phyloP scores from a whole-genome alignment of 805 yeast species.

The Ascoidea tarda region DNA sequence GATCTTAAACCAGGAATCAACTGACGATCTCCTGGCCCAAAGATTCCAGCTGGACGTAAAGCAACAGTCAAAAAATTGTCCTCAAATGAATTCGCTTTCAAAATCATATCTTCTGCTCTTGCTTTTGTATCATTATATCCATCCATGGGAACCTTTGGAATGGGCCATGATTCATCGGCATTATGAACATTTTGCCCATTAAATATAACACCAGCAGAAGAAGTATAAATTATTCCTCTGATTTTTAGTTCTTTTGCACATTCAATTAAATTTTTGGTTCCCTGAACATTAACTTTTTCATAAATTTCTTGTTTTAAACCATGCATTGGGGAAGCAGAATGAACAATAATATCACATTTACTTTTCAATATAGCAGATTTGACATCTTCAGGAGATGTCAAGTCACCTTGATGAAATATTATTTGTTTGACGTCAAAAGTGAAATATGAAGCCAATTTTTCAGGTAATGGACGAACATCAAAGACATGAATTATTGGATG shows the following conservation, averaged over 20 bases:
- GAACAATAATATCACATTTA: constrained; percentile 68
- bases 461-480: constrained; percentile 84
- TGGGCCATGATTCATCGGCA: constrained; percentile 92
- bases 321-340: constrained; percentile 94
- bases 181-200: constrained; percentile 88
- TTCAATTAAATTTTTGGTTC: constrained; percentile 63
- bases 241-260: constrained; percentile 37
- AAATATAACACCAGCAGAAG: constrained; percentile 95
- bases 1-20: constrained; percentile 82
- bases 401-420: constrained; percentile 63
- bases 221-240: constrained; percentile 78
- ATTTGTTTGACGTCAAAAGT: constrained; percentile 53
- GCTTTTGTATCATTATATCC: constrained; percentile 95
- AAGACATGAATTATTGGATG: constrained; percentile 71
- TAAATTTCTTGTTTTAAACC: constrained; percentile 74
- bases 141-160: constrained; percentile 87
- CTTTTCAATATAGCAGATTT: constrained; percentile 41
- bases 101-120: constrained; percentile 70
- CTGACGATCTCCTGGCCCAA: constrained; percentile 98
- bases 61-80: constrained; percentile 63
- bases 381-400: constrained; percentile 64
- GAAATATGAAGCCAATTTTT: constrained; percentile 51
- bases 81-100: constrained; percentile 50
- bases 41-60: constrained; percentile 92
- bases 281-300: constrained; percentile 81